Evolutionary conservation across 192 early-diverging fungal genomes (phyloP).

Genomic region (Linderina pennispora): DNA sequence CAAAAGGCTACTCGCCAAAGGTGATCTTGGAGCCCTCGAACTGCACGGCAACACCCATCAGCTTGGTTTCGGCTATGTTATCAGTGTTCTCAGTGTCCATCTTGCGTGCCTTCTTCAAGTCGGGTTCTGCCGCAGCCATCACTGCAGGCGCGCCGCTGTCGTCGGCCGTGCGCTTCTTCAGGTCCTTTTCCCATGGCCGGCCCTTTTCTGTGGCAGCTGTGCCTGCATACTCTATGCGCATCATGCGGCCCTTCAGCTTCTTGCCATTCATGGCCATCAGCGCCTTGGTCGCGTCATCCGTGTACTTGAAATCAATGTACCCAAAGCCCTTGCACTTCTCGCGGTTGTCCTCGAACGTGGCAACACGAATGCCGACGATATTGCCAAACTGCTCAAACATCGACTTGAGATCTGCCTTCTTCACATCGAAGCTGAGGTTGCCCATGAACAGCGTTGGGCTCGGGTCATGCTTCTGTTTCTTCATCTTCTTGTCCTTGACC

Average conservation of each 20-base stretch:
- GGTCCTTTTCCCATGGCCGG: constrained; percentile 55
- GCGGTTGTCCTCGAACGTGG: constrained; percentile 64
- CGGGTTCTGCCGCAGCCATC: constrained; percentile 19
- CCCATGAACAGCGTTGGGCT: constrained; percentile 65
- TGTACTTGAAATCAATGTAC: constrained; percentile 60
- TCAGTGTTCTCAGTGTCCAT: constrained; percentile 23
- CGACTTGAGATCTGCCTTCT: constrained; percentile 44
- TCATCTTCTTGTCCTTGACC: constrained; percentile 24
- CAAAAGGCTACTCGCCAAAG: constrained; percentile 44
- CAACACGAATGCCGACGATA: constrained; percentile 61
- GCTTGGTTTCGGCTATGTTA: constrained; percentile 45
- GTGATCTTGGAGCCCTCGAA: constrained; percentile 66
- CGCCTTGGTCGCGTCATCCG: constrained; percentile 58
- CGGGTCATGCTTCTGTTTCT: constrained; percentile 50
- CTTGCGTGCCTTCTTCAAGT: constrained; percentile 21
- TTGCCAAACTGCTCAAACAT: constrained; percentile 57
- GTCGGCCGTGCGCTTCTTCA: constrained; percentile 15
- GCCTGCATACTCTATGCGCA: constrained; percentile 63
- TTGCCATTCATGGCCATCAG: constrained; percentile 51
- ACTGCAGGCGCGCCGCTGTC: constrained; percentile 11
- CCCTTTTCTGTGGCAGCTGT: constrained; percentile 60
- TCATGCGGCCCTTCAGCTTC: constrained; percentile 50
- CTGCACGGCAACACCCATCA: constrained; percentile 45
- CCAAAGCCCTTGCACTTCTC: constrained; percentile 75
- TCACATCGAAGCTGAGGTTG: constrained; percentile 58